Conservation (phyloP, 2,329 filamentous ascomycete species). For the Arthroderma sp. region DNA sequence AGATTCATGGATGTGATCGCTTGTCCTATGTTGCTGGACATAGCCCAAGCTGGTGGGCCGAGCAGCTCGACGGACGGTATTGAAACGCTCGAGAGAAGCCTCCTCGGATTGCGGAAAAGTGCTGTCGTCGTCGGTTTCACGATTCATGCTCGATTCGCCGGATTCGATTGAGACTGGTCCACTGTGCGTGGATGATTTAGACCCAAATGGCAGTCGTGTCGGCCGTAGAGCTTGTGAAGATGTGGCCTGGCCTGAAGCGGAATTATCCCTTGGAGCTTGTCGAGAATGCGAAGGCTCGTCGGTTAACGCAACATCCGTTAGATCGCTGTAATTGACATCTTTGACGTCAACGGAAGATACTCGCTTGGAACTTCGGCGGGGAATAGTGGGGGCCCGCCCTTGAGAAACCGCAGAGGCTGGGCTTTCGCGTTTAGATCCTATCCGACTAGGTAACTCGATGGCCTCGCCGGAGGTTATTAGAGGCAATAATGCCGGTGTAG, state of each 20-base stretch:
- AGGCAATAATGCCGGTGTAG: conserved; percentile 42
- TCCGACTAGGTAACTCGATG: conserved; percentile 51
- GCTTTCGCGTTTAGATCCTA: conserved; percentile 46
- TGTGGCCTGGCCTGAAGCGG: neutral
- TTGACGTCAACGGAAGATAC: conserved; percentile 10
- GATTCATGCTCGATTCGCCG: conserved; percentile 24
- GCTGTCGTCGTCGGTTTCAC: conserved; percentile 15
- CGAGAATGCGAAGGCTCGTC: too few relatives aligned
- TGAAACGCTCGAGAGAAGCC: conserved; percentile 3
- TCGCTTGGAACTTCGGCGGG: conserved; percentile 60
- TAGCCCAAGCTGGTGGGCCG: conserved; percentile 39
- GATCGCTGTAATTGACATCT: conserved; percentile 11
- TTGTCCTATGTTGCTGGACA: conserved; percentile 35
- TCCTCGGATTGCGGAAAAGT: conserved; percentile 10
- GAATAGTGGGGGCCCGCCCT: conserved; percentile 43
- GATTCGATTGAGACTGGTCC: conserved; percentile 26
- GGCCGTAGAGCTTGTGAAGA: conserved; percentile 12
- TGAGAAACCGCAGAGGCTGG: conserved; percentile 25
- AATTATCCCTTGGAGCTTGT: too few relatives aligned
- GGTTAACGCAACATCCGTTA: too few relatives aligned
- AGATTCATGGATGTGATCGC: conserved; percentile 34
- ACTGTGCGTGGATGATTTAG: conserved; percentile 23
- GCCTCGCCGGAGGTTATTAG: conserved; percentile 45
- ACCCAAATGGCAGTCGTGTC: conserved; percentile 31
- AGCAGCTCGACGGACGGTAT: conserved; percentile 15